Percentiles rank a stretch among this genome's conserved stretches.
phyloP scores from a whole-genome alignment of 352 stramenopile species.

The Pelagophyceae sp. region DNA sequence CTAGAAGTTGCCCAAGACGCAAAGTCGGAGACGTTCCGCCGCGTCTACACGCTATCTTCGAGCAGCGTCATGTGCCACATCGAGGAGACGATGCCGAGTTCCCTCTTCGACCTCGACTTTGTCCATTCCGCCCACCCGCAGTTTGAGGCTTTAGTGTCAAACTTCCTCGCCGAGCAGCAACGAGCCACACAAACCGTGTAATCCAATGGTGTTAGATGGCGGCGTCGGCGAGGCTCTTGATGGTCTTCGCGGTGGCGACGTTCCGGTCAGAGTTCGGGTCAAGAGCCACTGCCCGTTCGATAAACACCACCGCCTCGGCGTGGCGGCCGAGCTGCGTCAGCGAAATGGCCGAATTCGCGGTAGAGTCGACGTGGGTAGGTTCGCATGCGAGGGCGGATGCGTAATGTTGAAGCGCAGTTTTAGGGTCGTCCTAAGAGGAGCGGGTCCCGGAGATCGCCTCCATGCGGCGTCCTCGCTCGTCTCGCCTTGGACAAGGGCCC shows the following conservation, averaged over 20 bases:
- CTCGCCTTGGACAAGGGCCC: too few relatives aligned
- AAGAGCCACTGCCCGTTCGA: background rate
- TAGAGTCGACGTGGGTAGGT: background rate
- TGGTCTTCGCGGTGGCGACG: background rate
- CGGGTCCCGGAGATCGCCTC: too few relatives aligned
- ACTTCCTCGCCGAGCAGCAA: too few relatives aligned
- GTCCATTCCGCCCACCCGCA: too few relatives aligned
- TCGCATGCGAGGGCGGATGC: background rate
- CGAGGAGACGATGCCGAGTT: background rate
- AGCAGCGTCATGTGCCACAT: background rate
- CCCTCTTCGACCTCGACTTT: constrained; percentile 13
- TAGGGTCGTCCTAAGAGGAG: too few relatives aligned
- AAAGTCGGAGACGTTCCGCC: background rate
- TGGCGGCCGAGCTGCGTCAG: background rate
- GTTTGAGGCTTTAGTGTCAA: too few relatives aligned
- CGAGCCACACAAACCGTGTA: too few relatives aligned
- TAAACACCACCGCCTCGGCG: background rate
- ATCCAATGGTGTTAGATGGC: too few relatives aligned
- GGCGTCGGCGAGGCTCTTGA: background rate
- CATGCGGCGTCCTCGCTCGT: too few relatives aligned
- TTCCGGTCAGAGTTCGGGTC: background rate
- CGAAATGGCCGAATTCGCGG: background rate
- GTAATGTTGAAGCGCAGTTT: background rate
- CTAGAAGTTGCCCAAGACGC: background rate
- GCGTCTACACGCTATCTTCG: background rate